phyloP scores from a whole-genome alignment of 2,329 filamentous ascomycete genomes.

The Talaromyces pinophilus region DNA sequence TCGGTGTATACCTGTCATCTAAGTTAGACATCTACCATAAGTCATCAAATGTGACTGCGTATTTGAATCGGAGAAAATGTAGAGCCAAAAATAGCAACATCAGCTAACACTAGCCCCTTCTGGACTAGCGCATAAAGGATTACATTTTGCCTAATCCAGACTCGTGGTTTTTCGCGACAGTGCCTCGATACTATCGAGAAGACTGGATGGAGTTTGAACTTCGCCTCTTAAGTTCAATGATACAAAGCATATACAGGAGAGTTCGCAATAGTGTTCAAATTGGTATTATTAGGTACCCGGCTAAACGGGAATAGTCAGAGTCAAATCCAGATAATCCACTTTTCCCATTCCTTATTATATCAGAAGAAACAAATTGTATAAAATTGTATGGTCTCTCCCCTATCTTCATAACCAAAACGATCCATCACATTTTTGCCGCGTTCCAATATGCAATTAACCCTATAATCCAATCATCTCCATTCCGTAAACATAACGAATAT shows the following conservation, averaged over 20 bases:
- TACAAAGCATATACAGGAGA: neutral
- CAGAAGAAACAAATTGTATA: neutral
- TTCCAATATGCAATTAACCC: conserved; percentile 4
- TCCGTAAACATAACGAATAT: neutral
- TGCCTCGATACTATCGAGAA: neutral
- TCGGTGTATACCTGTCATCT: neutral
- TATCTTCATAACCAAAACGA: neutral
- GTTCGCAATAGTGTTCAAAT: neutral
- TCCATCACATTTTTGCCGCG: neutral
- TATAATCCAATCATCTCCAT: neutral
- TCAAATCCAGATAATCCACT: neutral
- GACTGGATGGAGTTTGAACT: neutral
- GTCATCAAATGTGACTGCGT: neutral
- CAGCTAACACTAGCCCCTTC: neutral
- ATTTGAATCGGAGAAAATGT: neutral
- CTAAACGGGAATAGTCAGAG: neutral
- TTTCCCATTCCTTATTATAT: neutral
- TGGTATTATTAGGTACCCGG: neutral
- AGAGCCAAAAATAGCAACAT: neutral
- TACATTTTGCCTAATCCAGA: neutral
- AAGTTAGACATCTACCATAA: neutral
- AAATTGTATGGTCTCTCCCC: neutral
- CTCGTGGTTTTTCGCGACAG: neutral
- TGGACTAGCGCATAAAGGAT: neutral
- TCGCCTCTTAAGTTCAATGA: neutral